phyloP scores from a whole-genome alignment of 495 filamentous ascomycete species.

The Penicillium cinerascens region DNA sequence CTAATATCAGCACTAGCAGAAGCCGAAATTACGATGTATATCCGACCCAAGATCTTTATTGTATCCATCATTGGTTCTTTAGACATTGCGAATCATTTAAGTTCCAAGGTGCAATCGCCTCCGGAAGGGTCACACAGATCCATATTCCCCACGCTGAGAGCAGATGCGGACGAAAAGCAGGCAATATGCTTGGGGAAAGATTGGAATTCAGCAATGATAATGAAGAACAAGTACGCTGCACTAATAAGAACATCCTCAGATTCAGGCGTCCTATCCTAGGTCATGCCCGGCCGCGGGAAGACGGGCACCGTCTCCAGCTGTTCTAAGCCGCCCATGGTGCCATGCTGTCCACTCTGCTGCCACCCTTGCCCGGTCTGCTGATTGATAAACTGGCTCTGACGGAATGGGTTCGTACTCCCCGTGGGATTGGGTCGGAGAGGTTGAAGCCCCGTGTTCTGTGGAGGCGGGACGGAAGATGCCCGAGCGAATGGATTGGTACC shows the following conservation, averaged over 20 bases:
- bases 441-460: slow-evolving; percentile 33
- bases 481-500: slow-evolving; percentile 54
- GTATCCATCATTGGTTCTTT: background rate
- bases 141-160: background rate
- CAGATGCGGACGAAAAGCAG: background rate
- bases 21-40: background rate
- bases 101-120: background rate
- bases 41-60: background rate
- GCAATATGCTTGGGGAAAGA: background rate
- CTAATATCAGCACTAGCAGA: slow-evolving; percentile 2
- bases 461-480: slow-evolving; percentile 37
- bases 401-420: slow-evolving; percentile 92
- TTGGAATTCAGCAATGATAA: background rate
- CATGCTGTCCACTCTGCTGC: slow-evolving; percentile 64
- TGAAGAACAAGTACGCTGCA: background rate
- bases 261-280: slow-evolving; percentile 6
- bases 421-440: slow-evolving; percentile 67
- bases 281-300: slow-evolving; percentile 73
- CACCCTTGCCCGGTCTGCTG: slow-evolving; percentile 82
- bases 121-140: background rate
- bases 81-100: background rate
- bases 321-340: slow-evolving; percentile 82
- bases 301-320: slow-evolving; percentile 75
- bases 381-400: slow-evolving; percentile 82
- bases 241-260: background rate